A percentile compares a stretch with the other conserved stretches of the same genome.
Conservation (phyloP, 352 stramenopile species). For the Phytophthora agathidicida region DNA sequence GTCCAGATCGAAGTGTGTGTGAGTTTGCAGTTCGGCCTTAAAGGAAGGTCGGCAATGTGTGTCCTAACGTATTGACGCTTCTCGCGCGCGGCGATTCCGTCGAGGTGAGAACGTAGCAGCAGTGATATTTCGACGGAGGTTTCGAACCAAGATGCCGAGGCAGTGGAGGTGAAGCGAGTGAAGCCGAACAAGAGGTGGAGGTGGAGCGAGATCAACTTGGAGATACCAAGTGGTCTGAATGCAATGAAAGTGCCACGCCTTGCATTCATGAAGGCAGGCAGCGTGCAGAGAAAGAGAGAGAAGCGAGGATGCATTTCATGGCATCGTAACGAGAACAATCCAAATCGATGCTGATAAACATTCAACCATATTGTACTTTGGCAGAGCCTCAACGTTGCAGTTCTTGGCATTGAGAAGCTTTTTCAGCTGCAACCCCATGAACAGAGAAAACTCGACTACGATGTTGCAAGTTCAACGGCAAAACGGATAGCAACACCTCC, state of each 20-base stretch:
- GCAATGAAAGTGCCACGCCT: not conserved
- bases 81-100: not conserved
- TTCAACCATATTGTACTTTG: constrained; percentile 15
- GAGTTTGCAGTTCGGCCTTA: constrained; percentile 25
- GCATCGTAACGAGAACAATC: constrained; percentile 4
- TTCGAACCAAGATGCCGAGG: constrained; percentile 2
- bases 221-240: not conserved
- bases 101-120: constrained; percentile 15
- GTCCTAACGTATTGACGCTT: constrained; percentile 25
- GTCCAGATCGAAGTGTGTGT: constrained; percentile 11
- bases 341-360: constrained; percentile 22
- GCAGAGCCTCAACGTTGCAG: not conserved
- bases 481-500: not conserved
- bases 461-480: not conserved
- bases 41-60: constrained; percentile 27
- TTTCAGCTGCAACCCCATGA: no score
- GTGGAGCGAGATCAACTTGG: no score
- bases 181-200: constrained; percentile 19
- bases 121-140: constrained; percentile 5
- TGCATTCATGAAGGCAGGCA: not conserved
- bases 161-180: constrained; percentile 5
- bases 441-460: not conserved
- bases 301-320: constrained; percentile 15
- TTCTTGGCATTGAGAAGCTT: no score
- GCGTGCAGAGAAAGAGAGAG: constrained; percentile 7